Evolutionary conservation across 148 eudicot genomes (phyloP).

Genomic region (Chenopodium berlandieri): DNA sequence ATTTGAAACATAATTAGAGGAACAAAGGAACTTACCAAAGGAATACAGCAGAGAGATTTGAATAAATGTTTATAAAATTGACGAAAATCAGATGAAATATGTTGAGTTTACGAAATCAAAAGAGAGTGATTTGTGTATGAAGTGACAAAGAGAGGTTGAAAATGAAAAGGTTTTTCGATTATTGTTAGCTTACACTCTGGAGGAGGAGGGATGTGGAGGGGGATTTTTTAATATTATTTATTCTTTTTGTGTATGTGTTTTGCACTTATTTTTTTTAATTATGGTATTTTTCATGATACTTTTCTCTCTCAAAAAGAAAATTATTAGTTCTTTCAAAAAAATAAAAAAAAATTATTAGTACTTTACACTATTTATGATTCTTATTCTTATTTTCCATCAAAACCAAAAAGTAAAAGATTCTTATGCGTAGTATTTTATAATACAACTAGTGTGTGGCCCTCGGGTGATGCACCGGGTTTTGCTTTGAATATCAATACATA

Average conservation of each 20-base stretch:
- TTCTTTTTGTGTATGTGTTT: too few relatives aligned
- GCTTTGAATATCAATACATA: too few relatives aligned
- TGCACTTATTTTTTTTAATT: neutral
- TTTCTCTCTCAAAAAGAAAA: neutral
- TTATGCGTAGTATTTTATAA: too few relatives aligned
- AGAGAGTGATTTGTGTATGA: neutral
- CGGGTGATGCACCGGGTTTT: too few relatives aligned
- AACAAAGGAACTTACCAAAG: slow-evolving; percentile 2
- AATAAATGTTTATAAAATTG: neutral
- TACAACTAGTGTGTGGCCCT: too few relatives aligned
- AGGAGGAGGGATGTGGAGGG: neutral
- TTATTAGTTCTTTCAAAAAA: neutral
- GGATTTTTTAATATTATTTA: neutral
- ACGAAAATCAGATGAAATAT: neutral
- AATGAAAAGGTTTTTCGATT: neutral
- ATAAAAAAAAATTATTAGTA: neutral
- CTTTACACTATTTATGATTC: neutral
- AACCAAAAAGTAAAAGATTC: too few relatives aligned
- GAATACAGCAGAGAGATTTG: neutral
- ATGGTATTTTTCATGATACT: neutral
- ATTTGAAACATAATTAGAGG: neutral
- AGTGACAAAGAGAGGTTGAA: neutral
- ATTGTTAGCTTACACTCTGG: slow-evolving; percentile 10
- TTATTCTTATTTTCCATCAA: too few relatives aligned
- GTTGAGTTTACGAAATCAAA: neutral